Evolutionary conservation across 768 basidiomycete species (phyloP).

Genomic region (Suillus luteus): DNA sequence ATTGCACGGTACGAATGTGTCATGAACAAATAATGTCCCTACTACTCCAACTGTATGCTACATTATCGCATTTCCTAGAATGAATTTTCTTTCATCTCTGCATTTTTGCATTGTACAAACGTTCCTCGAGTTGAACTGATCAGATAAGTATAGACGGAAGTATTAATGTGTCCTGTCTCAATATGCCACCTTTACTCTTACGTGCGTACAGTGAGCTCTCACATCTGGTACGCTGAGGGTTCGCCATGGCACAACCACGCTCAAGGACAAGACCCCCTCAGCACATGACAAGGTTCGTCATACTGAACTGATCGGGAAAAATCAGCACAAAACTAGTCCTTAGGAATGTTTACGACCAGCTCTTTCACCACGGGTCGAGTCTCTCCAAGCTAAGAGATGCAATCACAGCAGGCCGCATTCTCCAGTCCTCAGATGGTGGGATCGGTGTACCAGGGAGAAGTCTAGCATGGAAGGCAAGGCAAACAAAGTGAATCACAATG

Average conservation of each 20-base stretch:
- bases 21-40: constrained; percentile 30
- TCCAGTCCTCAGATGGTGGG: constrained; percentile 41
- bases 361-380: constrained; percentile 54
- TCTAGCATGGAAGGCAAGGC: constrained; percentile 76
- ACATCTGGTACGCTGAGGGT: constrained; percentile 1
- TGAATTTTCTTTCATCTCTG: constrained; percentile 13
- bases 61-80: constrained; percentile 32
- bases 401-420: constrained; percentile 61
- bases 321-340: not conserved
- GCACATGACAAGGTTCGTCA: constrained; percentile 28
- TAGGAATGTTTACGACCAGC: constrained; percentile 44
- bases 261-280: constrained; percentile 24
- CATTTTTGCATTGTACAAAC: not conserved
- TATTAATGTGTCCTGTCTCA: not conserved
- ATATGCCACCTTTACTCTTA: not conserved
- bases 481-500: constrained; percentile 15
- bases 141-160: not conserved
- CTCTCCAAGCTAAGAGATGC: constrained; percentile 70
- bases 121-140: not conserved
- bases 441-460: constrained; percentile 71
- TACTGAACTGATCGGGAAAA: not conserved
- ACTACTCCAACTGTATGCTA: constrained; percentile 31
- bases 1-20: constrained; percentile 34
- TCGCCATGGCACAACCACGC: constrained; percentile 26
- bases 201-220: not conserved